These are phyloP conservation scores for Phellopilus nigrolimitatus DNA, from an alignment of 1,284 basidiomycete genomes.

Conservation along the genomic window DNA sequence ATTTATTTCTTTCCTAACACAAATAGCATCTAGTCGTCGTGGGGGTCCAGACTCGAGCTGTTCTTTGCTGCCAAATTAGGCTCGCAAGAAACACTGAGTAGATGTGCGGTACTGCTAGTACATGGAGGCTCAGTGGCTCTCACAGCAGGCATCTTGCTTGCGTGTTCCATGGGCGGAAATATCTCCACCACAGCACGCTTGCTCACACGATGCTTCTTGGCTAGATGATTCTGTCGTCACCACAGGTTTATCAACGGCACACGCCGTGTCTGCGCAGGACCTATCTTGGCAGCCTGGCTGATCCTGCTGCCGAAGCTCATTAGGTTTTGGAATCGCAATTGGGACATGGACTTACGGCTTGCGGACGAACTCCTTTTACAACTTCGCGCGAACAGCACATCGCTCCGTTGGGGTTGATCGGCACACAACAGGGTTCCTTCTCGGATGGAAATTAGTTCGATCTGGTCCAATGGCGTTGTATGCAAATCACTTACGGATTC, in stretches of 20 bases:
- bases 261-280: neutral
- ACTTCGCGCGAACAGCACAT: conserved; percentile 15
- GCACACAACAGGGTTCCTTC: conserved; percentile 15
- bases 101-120: too few relatives aligned
- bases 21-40: too few relatives aligned
- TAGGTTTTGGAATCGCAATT: neutral
- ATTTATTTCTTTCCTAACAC: too few relatives aligned
- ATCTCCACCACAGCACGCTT: neutral
- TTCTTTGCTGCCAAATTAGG: too few relatives aligned
- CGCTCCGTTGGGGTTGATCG: conserved; percentile 9
- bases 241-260: too few relatives aligned
- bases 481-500: conserved; percentile 9
- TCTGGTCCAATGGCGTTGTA: neutral
- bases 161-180: too few relatives aligned
- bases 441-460: neutral
- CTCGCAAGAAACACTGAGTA: too few relatives aligned
- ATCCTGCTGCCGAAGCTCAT: neutral
- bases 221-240: too few relatives aligned
- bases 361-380: conserved; percentile 4
- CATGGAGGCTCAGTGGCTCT: too few relatives aligned
- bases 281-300: conserved; percentile 1
- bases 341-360: neutral
- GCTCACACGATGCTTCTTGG: too few relatives aligned
- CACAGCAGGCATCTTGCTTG: too few relatives aligned
- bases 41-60: too few relatives aligned